phyloP scores from a whole-genome alignment of 139 green algal species.

The Mychonastes homosphaera region DNA sequence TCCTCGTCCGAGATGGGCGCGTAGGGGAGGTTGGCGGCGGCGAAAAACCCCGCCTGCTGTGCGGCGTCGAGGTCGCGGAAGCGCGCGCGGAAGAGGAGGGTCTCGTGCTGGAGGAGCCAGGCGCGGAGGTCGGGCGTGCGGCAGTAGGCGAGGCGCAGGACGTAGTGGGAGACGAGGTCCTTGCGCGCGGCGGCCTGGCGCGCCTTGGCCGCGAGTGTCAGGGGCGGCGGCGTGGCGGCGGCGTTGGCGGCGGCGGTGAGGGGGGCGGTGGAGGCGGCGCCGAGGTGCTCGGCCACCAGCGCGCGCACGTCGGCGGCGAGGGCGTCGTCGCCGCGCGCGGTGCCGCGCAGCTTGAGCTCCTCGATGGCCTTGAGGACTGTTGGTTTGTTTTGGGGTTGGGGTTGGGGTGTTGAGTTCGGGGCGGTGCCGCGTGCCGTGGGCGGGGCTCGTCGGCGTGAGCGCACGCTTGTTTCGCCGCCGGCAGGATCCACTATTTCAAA shows the following conservation, averaged over 20 bases:
- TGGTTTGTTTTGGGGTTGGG: no score
- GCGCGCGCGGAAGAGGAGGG: constrained; percentile 59
- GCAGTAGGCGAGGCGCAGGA: constrained; percentile 90
- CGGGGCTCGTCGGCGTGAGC: background rate
- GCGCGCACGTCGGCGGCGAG: no score
- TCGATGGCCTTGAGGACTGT: constrained; percentile 86
- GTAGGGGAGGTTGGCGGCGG: background rate
- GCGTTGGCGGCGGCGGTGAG: background rate
- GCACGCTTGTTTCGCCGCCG: no score
- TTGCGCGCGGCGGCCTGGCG: constrained; percentile 37
- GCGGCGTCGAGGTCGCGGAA: constrained; percentile 24
- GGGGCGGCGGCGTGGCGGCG: background rate
- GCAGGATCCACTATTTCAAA: background rate
- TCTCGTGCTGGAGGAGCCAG: constrained; percentile 83
- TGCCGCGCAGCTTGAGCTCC: constrained; percentile 57
- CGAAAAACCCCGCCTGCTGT: constrained; percentile 24
- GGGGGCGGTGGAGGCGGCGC: background rate
- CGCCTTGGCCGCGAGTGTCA: background rate
- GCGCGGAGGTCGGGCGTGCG: constrained; percentile 72
- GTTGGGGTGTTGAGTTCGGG: background rate
- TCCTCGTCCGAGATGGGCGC: background rate
- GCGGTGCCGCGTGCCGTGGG: background rate
- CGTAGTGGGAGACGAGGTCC: constrained; percentile 75
- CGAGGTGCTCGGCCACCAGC: background rate
- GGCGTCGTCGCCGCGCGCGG: no score